Evolutionary conservation across 805 yeast species (phyloP).

Genomic region (Zygosaccharomyces rouxii): DNA sequence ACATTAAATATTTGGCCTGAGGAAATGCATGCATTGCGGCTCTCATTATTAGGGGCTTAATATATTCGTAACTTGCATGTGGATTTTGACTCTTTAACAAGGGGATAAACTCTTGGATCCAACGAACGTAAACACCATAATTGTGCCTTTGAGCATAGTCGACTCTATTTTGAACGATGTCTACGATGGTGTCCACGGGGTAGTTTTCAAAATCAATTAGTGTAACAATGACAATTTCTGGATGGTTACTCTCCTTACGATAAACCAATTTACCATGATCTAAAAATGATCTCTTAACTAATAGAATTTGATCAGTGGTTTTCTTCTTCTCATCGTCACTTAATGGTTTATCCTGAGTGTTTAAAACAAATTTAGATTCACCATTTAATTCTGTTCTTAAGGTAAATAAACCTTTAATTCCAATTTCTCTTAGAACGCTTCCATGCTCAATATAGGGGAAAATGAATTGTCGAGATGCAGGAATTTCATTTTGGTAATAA

Average conservation of each 20-base stretch:
- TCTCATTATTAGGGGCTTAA: conserved; percentile 42
- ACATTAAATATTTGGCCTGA: conserved; percentile 86
- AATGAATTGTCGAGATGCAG: conserved; percentile 50
- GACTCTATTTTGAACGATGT: conserved; percentile 77
- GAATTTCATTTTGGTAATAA: conserved; percentile 42
- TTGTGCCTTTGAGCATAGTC: conserved; percentile 80
- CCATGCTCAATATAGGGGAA: conserved; percentile 77
- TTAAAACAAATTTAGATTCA: conserved; percentile 35
- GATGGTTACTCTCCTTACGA: conserved; percentile 35
- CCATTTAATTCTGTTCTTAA: conserved; percentile 46
- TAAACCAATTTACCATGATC: conserved; percentile 58
- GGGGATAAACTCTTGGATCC: conserved; percentile 79
- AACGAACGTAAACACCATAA: conserved; percentile 80
- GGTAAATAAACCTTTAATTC: conserved; percentile 48
- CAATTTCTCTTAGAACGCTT: conserved; percentile 52
- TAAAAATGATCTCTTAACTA: conserved; percentile 54
- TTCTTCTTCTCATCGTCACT: conserved; percentile 36
- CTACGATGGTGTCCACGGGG: conserved; percentile 54
- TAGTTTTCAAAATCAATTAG: conserved; percentile 71
- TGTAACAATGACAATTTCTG: conserved; percentile 72
- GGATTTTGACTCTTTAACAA: conserved; percentile 44
- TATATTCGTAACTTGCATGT: conserved; percentile 23
- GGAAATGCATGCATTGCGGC: conserved; percentile 96
- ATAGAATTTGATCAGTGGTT: conserved; percentile 34
- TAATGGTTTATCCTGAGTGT: conserved; percentile 39